Evolutionary conservation across 2,329 filamentous ascomycete genomes (phyloP).

Genomic region (Penicillium sp.): DNA sequence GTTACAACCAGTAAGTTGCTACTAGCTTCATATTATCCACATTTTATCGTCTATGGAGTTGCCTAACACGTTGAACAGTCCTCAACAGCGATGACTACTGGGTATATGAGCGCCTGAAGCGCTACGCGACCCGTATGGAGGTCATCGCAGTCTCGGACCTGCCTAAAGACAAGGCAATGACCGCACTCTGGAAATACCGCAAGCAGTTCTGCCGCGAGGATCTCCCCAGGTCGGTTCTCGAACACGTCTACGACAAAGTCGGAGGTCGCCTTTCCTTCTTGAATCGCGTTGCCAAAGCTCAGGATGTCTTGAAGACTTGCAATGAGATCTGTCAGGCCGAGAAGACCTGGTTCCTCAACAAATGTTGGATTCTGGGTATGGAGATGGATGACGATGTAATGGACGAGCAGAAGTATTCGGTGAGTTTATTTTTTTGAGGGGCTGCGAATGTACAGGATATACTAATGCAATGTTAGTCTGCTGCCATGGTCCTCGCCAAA

Average conservation of each 20-base stretch:
- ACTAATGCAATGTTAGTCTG: constrained; percentile 63
- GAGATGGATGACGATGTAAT: constrained; percentile 97
- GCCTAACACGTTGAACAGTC: constrained; percentile 58
- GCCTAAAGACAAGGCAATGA: constrained; percentile 75
- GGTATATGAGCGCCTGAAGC: constrained; percentile 94
- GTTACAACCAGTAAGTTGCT: constrained; percentile 67
- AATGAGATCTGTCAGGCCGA: constrained; percentile 72
- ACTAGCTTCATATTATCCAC: not conserved
- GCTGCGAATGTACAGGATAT: constrained; percentile 5
- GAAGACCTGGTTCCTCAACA: constrained; percentile 80
- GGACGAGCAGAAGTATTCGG: constrained; percentile 95
- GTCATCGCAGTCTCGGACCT: constrained; percentile 86
- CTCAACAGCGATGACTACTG: constrained; percentile 99
- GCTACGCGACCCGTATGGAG: constrained; percentile 92
- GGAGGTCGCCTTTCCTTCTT: constrained; percentile 89
- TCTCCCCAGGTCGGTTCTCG: constrained; percentile 60
- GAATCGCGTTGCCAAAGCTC: constrained; percentile 85
- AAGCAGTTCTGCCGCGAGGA: constrained; percentile 74
- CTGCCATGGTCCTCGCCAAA: constrained; percentile 90
- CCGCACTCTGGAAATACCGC: constrained; percentile 80
- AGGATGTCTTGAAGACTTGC: constrained; percentile 80
- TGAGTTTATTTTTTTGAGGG: constrained; percentile 55
- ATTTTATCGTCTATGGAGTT: not conserved
- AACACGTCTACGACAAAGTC: constrained; percentile 82
- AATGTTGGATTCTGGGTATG: constrained; percentile 75